Base-by-base conservation (phyloP, 2,329 filamentous ascomycete species). In the Ophiostoma montium region DNA sequence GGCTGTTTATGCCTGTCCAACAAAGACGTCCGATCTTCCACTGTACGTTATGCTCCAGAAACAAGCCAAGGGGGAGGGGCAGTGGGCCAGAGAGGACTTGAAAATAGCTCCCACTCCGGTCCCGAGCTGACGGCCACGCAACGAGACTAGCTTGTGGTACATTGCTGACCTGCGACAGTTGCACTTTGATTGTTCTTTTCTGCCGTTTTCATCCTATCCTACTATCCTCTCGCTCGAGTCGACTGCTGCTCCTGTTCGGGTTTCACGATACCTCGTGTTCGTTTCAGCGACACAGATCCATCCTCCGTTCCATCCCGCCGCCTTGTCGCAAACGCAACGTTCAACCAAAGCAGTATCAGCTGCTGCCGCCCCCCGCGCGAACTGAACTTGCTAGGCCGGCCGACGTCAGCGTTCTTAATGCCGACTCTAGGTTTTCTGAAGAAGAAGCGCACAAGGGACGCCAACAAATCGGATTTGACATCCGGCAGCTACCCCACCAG, bases 391-490 rank as follows among this genome's bases (percentile, higher is more conserved):
- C 36, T 30, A 44, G 42, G 21, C 43, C 43, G 11, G 36, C 46
- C 33, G 23, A 19, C 3, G 15, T 27, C 18, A 31, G 38, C 51
- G 46, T 50, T 50, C 57, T 60, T 62, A 54, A 96, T 98, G 92
- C 92, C 89, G 81, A 86, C 79, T 67, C 78, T 95, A 74, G 87
- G 87, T 68, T 88, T 95, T 65, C 80, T 96, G 65, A 95, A 95
- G 78, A 96, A 95, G 79, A 95, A 94, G 78, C 83, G 88, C 78
- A 94, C 88, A 70, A 94, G 88, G 79, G 88, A 95, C 72, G 84
- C 80, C 63, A 78, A 81, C 63, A 74, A 78, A 64, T n/a, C n/a
- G n/a, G 80, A 86, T 64, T 75, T 75, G 59, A 78, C 80, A 61
- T 73, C 80, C 61, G 73, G 74, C 57, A 83, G 75, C 62, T 75